Evolutionary conservation across 371 early-diverging fungal species (phyloP), one percentile per base, ranked within the genome.

Genomic region (Rhizopus delemar): DNA sequence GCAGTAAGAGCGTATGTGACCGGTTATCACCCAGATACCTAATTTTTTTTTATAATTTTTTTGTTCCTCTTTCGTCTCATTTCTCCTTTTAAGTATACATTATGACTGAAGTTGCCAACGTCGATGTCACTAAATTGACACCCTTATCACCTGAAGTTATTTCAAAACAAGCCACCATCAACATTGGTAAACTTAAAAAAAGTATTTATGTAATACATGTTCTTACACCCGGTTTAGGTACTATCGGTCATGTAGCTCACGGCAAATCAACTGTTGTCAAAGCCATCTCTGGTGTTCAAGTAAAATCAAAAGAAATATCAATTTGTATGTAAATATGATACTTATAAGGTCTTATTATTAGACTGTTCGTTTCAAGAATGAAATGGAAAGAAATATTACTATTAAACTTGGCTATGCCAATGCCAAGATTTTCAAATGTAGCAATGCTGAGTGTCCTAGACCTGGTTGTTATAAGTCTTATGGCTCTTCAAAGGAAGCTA

Each of bases 321-420:
- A 0, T 22, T 22, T 22, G 22, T 22, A 22, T 22, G 22, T 22
- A 22, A 22, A 22, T 22, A 22, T 22, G 22, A 22, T 22, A 39
- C 34, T 63, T 50, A 34, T 51, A 28, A 56, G 28, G n/a, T 33
- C 15, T 12, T 3, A 12, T 32, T 22, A 22, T 22, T 22, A 86
- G 89, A 99, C 99, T 46, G 97, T 99, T 53, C 90, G 99, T 60
- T 99, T 99, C 87, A 97, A 98, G 84, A 97, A 94, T 74, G 99
- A 99, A 75, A 85, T 99, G 65, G 99, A 99, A 86, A 90, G 99
- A 73, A 99, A 99, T 83, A 99, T 99, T 86, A 99, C 99, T 29
- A 99, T 99, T 77, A 99, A 99, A 84, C 84, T 99, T 51, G 99
- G 99, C 66, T 99, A 99, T 75, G 99, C 99, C 59, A 99, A 99